A percentile compares a stretch with the other conserved stretches of the same genome.
These are phyloP conservation scores for Boletus rubroflammeus DNA, from an alignment of 768 basidiomycete species.

Conservation along the genomic window DNA sequence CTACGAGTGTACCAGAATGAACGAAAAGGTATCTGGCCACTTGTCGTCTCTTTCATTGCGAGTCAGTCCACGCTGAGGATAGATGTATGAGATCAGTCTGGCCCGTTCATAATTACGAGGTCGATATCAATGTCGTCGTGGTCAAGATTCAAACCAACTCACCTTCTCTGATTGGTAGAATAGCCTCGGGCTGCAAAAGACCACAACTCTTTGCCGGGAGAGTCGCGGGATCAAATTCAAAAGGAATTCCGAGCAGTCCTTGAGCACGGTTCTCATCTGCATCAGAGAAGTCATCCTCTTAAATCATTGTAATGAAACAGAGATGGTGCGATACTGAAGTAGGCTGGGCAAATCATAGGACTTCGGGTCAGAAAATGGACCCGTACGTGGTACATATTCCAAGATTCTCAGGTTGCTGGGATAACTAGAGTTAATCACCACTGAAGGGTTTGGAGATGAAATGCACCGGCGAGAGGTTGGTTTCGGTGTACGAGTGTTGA, in stretches of 20 bases:
- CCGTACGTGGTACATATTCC: no score
- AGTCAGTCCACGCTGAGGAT: constrained; percentile 10
- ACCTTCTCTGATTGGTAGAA: background rate
- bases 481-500: background rate
- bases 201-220: background rate
- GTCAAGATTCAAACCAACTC: constrained; percentile 5
- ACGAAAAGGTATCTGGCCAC: background rate
- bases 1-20: background rate
- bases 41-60: background rate
- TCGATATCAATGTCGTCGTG: background rate
- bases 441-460: background rate
- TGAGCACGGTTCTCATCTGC: background rate
- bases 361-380: background rate
- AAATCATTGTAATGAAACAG: background rate
- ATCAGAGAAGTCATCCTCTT: background rate
- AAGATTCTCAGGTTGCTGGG: background rate
- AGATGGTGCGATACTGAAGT: background rate
- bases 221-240: background rate
- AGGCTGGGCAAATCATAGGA: background rate
- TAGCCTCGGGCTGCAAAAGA: background rate
- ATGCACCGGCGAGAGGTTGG: background rate
- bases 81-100: constrained; percentile 5
- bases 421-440: background rate
- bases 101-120: background rate
- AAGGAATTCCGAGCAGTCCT: background rate